Evolutionary conservation across 140 eudicot species (phyloP), one percentile per base, ranked within the genome.

Genomic region (Flaveria floridana): DNA sequence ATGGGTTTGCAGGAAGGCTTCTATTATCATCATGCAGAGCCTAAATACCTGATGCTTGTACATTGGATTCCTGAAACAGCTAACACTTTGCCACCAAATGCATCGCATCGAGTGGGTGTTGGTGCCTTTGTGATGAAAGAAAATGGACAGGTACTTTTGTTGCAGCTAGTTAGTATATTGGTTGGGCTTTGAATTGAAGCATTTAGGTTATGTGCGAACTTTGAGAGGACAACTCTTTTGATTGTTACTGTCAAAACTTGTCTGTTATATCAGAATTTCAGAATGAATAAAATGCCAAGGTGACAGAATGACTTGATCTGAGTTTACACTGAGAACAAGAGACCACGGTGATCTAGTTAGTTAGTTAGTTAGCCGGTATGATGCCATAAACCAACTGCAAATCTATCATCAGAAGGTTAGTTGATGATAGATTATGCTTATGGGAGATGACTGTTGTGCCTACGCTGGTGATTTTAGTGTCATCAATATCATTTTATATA

Each of bases 11-110:
- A 86, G 95, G 91, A 84, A 76, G 95, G 95, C 12, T 88, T 88
- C 73, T 84, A 75, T 69, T 86, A 81, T 73, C 95, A 88, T 81
- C 95, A 88, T 76, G 95, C 95, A 13, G 95, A 88, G 70, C 87
- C 89, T 56, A 78, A 77, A 7, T 84, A 84, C 77, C 59, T 88
- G 80, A 88, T 88, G 95, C 89, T 88, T 77, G 91, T 79, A 66
- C 73, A 73, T 26, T 88, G 95, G 95, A 81, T 88, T 56, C 91
- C 95, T 75, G 80, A 26, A 50, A 80, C 76, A 68, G 41, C 77
- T 18, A 86, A 76, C 75, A 86, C 89, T 37, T 72, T 89, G 20
- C 96, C 91, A 7, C 80, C 86, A 68, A 86, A 82, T 83, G 96
- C 91, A 37, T 39, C 82, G 41, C 96, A 89, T 67, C 76, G 89